Percentiles rank a stretch among this genome's conserved stretches.
phyloP scores from a whole-genome alignment of 164 flowering plant species.

The Santalum album region DNA sequence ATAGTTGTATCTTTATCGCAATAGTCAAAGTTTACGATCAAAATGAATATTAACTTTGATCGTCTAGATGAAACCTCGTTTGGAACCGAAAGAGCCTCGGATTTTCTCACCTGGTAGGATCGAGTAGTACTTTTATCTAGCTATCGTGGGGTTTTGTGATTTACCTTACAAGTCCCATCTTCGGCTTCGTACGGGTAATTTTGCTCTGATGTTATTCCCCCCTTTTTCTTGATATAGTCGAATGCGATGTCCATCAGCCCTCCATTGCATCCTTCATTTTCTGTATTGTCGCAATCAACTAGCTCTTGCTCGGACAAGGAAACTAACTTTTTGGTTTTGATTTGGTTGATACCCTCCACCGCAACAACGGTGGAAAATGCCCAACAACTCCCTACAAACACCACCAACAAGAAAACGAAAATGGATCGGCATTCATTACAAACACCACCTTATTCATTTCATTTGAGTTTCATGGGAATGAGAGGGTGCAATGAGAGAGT shows the following conservation, averaged over 20 bases:
- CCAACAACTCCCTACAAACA: conserved; percentile 59
- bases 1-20: background rate
- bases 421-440: too few relatives aligned
- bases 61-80: too few relatives aligned
- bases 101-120: too few relatives aligned
- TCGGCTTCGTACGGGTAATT: conserved; percentile 60
- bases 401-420: background rate
- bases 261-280: conserved; percentile 61
- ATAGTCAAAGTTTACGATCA: background rate
- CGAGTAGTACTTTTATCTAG: too few relatives aligned
- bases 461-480: too few relatives aligned
- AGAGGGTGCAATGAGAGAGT: too few relatives aligned
- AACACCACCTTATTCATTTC: too few relatives aligned
- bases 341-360: conserved; percentile 54
- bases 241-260: conserved; percentile 68
- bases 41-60: background rate
- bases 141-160: too few relatives aligned
- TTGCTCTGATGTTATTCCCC: conserved; percentile 57
- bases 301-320: conserved; percentile 68
- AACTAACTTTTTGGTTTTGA: conserved; percentile 38
- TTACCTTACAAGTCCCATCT: conserved; percentile 53
- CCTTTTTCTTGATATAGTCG: conserved; percentile 48
- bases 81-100: too few relatives aligned
- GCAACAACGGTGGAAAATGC: conserved; percentile 62
- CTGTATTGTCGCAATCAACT: conserved; percentile 43